Base-by-base conservation (phyloP, 2,329 filamentous ascomycete species). In the Herpotrichia juniperi region DNA sequence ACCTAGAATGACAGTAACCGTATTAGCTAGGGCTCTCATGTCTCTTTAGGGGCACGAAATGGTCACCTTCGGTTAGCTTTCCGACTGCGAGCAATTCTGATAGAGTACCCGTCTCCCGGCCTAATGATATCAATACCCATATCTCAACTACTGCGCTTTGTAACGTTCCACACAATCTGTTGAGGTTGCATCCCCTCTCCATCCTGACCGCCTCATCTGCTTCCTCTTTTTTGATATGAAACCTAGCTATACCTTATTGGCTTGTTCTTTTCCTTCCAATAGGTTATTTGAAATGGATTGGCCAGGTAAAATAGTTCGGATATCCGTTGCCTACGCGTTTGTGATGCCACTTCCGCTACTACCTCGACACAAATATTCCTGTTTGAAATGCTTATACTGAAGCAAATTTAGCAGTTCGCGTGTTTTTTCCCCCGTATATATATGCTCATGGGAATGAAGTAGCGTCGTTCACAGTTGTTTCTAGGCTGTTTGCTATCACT, bases 41-140 rank as follows among this genome's bases (percentile, higher is more conserved):
- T 26, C 17, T 39, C 28, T 12, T 16, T 35, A n/a, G 46, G 48
- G 21, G 30, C 35, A 53, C 56, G 48, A 46, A 22, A 21, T 14
- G 19, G 32, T 42, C 39, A 48, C 39, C 21, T 21, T 24, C 19
- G 44, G n/a, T 14, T 43, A 51, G 42, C 28, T 35, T 17, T 28
- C 22, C 26, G 40, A 21, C 19, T 8, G 35, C 46, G 34, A 44
- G 50, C 50, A 44, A 45, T 44, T 21, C 8, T 46, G 11, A 32
- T 49, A 48, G 48, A 26, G 30, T 16, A 46, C 49, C 24, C 26
- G 25, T 43, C 24, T 16, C 30, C 19, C 40, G 45, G 31, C 44
- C 42, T 48, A 54, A 37, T 45, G 37, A 51, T 40, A 37, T 22
- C 42, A 49, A 48, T 44, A 43, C 39, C 50, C 32, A 45, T 30